phyloP scores from a whole-genome alignment of 768 basidiomycete species.

The Russula olivacea region DNA sequence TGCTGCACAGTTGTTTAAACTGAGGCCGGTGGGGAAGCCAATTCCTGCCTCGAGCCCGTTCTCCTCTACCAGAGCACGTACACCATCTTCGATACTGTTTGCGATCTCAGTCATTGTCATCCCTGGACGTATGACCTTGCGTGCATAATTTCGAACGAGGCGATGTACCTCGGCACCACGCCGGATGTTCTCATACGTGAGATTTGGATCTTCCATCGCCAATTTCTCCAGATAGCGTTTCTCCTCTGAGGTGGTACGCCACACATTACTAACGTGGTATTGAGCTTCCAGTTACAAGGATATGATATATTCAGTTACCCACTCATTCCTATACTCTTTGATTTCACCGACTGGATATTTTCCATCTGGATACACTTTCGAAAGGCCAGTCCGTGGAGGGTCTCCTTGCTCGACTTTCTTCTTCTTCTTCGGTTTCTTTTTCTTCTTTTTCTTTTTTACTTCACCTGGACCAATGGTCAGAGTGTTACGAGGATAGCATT shows the following conservation, averaged over 20 bases:
- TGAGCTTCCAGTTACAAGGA: neutral
- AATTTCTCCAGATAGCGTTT: slow-evolving; percentile 76
- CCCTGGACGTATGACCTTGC: slow-evolving; percentile 81
- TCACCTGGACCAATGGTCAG: slow-evolving; percentile 35
- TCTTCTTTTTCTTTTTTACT: slow-evolving; percentile 83
- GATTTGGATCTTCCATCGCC: slow-evolving; percentile 71
- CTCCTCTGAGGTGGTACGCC: slow-evolving; percentile 88
- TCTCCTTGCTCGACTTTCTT: slow-evolving; percentile 78
- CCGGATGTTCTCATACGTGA: slow-evolving; percentile 85
- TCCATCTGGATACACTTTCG: slow-evolving; percentile 83
- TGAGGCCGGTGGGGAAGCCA: slow-evolving; percentile 95
- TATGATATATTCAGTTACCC: slow-evolving; percentile 32
- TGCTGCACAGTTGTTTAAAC: slow-evolving; percentile 90
- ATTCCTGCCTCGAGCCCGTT: slow-evolving; percentile 79
- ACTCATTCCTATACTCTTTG: slow-evolving; percentile 91
- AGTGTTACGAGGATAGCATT: neutral
- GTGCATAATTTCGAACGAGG: slow-evolving; percentile 78
- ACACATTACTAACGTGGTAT: slow-evolving; percentile 60
- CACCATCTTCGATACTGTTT: slow-evolving; percentile 88
- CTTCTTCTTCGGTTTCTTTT: slow-evolving; percentile 87
- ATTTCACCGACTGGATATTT: slow-evolving; percentile 88
- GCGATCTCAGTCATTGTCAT: slow-evolving; percentile 94
- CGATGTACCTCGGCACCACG: slow-evolving; percentile 95
- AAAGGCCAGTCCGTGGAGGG: slow-evolving; percentile 83
- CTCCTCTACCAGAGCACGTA: slow-evolving; percentile 87